These are phyloP conservation scores for Leishmania braziliensis DNA, from an alignment of 208 protist species.

Conservation along the genomic window DNA sequence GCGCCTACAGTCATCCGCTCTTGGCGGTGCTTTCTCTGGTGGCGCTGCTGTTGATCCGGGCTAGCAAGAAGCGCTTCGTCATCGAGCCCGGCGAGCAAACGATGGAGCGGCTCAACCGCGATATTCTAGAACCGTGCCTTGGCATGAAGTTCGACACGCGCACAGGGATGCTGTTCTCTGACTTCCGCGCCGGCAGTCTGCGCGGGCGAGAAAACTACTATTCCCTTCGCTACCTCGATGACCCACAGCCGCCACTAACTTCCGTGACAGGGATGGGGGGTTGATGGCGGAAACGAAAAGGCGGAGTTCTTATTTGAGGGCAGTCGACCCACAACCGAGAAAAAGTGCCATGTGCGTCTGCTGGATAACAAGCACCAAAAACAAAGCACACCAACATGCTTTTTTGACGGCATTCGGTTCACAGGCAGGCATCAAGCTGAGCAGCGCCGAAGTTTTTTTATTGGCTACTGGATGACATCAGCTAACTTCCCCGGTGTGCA, in stretches of 20 bases:
- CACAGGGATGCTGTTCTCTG: slow-evolving; percentile 72
- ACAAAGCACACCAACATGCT: background rate
- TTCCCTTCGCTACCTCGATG: slow-evolving; percentile 46
- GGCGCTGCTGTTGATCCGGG: slow-evolving; percentile 64
- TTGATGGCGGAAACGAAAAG: background rate
- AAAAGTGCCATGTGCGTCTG: background rate
- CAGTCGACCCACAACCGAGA: background rate
- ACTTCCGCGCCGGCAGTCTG: slow-evolving; percentile 39
- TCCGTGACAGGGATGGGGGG: background rate
- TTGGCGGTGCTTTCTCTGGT: slow-evolving; percentile 44
- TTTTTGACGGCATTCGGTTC: background rate
- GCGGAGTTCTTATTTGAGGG: background rate
- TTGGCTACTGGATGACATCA: background rate
- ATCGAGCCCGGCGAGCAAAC: slow-evolving; percentile 82
- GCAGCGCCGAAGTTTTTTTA: background rate
- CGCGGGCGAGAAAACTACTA: slow-evolving; percentile 53
- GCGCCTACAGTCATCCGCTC: slow-evolving; percentile 25
- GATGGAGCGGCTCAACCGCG: slow-evolving; percentile 72
- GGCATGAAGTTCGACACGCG: slow-evolving; percentile 74
- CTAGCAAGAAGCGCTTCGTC: slow-evolving; percentile 71
- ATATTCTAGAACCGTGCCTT: slow-evolving; percentile 81
- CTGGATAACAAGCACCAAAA: background rate
- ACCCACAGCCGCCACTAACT: background rate
- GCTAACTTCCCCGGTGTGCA: background rate
- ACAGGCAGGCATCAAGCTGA: background rate